Base-by-base conservation (phyloP, 768 basidiomycete genomes). In the Imleria badia region DNA sequence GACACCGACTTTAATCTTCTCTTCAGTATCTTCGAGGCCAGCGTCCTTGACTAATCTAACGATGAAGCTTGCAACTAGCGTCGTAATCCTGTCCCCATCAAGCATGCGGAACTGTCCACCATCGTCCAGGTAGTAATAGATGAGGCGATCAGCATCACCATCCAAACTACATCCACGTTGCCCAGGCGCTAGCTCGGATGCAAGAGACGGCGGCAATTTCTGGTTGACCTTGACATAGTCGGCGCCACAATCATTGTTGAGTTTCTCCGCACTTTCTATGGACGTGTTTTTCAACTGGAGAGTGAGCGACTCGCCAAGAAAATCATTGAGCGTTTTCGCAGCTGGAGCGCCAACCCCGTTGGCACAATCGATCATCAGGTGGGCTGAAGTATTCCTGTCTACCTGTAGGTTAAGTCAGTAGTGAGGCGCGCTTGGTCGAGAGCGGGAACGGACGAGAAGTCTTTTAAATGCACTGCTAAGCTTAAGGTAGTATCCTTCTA, bases 71-170 rank as follows among this genome's bases (percentile, higher is more conserved):
- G 97, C 93, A 22, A 93, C 93, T 34, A 99, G 79, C 1, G 89
- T 86, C 5, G 97, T 91, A 54, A 98, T 98, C 80, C 98, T 99
- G 76, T 99, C 97, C 12, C 97, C 97, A 61, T 99, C 97, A 39
- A 99, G 81, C 82, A 99, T 84, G 63, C 84, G 87, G 77, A 98
- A 99, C 48, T 80, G 76, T 33, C 82, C 78, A 30, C 79, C 76
- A 55, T 87, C 83, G 67, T 94, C 91, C 55, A 92, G 73, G 70
- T 97, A 98, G 75, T 86, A 98, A 69, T 94, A 99, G 66, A 99
- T 95, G 61, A 99, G 76, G 36, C 97, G 85, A 75, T 99, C 97
- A 5, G 97, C 97, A 70, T 99, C 97, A 35, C 97, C 97, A 61
- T 99, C 97, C 51, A 97, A 80, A 66, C 94, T 96, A 72, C 94